These are phyloP conservation scores for Boletus reticuloceps DNA, from an alignment of 768 basidiomycete genomes.

Conservation along the genomic window DNA sequence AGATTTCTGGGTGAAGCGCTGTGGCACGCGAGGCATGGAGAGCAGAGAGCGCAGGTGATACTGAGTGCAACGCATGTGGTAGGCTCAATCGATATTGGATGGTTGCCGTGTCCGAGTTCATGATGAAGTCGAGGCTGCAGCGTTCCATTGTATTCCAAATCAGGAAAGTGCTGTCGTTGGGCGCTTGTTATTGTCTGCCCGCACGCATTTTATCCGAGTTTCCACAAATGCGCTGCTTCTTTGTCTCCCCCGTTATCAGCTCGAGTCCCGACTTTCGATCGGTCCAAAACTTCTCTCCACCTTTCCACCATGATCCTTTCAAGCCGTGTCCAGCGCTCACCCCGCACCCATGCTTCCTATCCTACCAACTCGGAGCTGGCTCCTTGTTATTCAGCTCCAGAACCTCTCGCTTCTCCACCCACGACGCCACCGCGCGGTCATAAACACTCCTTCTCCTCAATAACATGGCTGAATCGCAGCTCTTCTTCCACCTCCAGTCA, in stretches of 20 bases:
- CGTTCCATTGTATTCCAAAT: constrained; percentile 18
- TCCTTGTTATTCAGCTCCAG: constrained; percentile 17
- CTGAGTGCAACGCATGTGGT: constrained; percentile 45
- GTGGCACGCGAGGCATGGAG: constrained; percentile 50
- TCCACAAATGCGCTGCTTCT: constrained; percentile 1
- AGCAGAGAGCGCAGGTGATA: constrained; percentile 61
- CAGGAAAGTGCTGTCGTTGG: constrained; percentile 28
- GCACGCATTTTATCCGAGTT: constrained; percentile 3
- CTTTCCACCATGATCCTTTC: constrained; percentile 26
- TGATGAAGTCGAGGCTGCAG: background rate
- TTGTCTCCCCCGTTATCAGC: constrained; percentile 14
- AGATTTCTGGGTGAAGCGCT: constrained; percentile 27
- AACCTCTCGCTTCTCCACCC: constrained; percentile 28
- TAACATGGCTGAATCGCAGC: constrained; percentile 42
- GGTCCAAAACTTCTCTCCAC: background rate
- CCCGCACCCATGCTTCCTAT: constrained; percentile 2
- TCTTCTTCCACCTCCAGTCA: constrained; percentile 31
- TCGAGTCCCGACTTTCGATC: background rate
- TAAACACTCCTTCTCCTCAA: constrained; percentile 38
- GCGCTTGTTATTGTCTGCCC: constrained; percentile 16
- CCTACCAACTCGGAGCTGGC: constrained; percentile 26
- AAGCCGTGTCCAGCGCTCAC: constrained; percentile 15
- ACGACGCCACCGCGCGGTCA: constrained; percentile 29
- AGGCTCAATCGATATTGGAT: constrained; percentile 47
- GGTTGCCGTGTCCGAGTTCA: constrained; percentile 23